Base-by-base conservation (phyloP, 495 filamentous ascomycete genomes). In the Acidomyces sp. region DNA sequence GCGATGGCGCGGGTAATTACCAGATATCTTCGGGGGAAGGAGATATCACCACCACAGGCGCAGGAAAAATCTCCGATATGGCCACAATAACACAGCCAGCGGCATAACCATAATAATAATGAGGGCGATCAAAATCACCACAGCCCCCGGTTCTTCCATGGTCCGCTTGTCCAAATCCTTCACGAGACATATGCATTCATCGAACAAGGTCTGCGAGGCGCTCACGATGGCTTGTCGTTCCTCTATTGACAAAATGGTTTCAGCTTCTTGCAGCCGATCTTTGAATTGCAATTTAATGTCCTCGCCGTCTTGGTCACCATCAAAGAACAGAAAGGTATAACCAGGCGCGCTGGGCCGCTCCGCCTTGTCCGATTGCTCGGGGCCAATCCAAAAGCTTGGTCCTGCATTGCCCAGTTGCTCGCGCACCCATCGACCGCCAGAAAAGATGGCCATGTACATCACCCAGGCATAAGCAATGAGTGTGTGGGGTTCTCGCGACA, bases 391-490 rank as follows among this genome's bases (percentile, higher is more conserved):
- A 21, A 72, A 74, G 6, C 55, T 55, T 0, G 50, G 22, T 7
- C 65, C 64, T 7, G 64, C 69, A 12, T 54, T 52, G 23, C 54
- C 35, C 1, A 77, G 51, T 21, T 64, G 55, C 0, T 51, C 50
- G 12, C 70, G 62, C 17, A 78, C 66, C 52, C 62, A 69, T 3
- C 72, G 57, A 3, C 74, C 73, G 9, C 74, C 74, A 22, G 63
- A 65, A 41, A 78, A 71, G 0, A 77, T 51, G 4, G 73, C 73
- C 62, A 75, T 69, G 48, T 77, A 76, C 37, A 74, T 60, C 18
- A 72, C 64, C 71, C 72, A 76, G 2, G 65, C 61, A 48, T 75
- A 75, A 0, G 73, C 69, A 12, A 78, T 41, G 0, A 74, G 54
- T 0, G 68, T 48, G 41, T 74, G 70, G n/a, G 70, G 70, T 23